Evolutionary conservation across 345 rosid genomes (phyloP).

Genomic region (Erucastrum elatum): DNA sequence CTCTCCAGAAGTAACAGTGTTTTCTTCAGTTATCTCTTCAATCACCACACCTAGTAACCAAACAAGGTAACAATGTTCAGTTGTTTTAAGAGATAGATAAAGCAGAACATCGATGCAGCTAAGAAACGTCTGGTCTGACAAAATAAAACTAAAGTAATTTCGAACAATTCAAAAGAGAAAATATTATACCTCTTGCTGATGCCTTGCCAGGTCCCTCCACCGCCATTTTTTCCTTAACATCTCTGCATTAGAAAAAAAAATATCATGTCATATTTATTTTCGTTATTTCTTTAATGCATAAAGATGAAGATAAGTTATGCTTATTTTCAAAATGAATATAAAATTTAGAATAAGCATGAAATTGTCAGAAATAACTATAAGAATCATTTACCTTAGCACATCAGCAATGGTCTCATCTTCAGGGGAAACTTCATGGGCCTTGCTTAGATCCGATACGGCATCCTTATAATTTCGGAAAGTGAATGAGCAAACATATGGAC

Average conservation of each 20-base stretch:
- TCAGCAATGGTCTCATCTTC: slow-evolving; percentile 82
- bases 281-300: too few relatives aligned
- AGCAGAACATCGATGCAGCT: background rate
- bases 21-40: slow-evolving; percentile 81
- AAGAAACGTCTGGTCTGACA: slow-evolving; percentile 13
- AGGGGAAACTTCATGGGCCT: slow-evolving; percentile 79
- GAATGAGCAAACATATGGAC: slow-evolving; percentile 21
- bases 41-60: slow-evolving; percentile 55
- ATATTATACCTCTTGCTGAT: slow-evolving; percentile 49
- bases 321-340: background rate
- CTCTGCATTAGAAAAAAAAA: slow-evolving; percentile 41
- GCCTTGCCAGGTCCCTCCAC: slow-evolving; percentile 54
- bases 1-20: slow-evolving; percentile 41
- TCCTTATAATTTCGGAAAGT: slow-evolving; percentile 48
- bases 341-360: background rate
- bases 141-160: background rate
- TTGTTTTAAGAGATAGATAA: background rate
- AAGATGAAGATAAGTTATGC: background rate
- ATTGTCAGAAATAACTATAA: background rate
- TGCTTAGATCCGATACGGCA: slow-evolving; percentile 76
- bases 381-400: slow-evolving; percentile 62
- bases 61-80: slow-evolving; percentile 2
- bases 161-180: slow-evolving; percentile 8
- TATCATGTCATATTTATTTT: too few relatives aligned
- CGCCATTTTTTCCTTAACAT: slow-evolving; percentile 54